Conservation (phyloP, 2,329 filamentous ascomycete genomes). For the Lasiodiplodia theobromae region DNA sequence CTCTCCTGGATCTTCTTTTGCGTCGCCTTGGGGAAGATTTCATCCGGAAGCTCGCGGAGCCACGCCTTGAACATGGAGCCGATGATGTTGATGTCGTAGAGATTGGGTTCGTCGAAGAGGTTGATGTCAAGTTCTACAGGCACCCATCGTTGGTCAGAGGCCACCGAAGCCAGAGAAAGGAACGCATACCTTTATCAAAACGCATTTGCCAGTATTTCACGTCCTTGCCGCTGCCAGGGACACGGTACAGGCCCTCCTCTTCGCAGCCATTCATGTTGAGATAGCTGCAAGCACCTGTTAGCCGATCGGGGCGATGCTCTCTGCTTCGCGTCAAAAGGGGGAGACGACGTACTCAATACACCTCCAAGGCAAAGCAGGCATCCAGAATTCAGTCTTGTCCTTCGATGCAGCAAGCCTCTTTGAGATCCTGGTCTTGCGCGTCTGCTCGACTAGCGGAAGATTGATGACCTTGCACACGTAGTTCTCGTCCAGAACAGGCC, state of each 20-base stretch:
- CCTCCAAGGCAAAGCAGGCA: conserved; percentile 94
- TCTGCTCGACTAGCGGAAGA: conserved; percentile 84
- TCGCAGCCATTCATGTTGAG: conserved; percentile 94
- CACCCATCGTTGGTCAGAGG: background rate
- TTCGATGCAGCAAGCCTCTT: conserved; percentile 85
- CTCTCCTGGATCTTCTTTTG: conserved; percentile 83
- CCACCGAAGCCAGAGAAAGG: background rate
- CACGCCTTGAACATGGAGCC: conserved; percentile 96
- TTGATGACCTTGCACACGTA: conserved; percentile 88
- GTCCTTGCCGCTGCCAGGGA: conserved; percentile 87
- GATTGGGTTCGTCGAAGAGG: conserved; percentile 82
- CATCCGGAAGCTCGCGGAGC: conserved; percentile 92
- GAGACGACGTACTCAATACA: conserved; percentile 76
- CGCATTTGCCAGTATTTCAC: conserved; percentile 92
- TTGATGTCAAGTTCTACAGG: conserved; percentile 81
- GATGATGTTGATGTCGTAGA: conserved; percentile 96
- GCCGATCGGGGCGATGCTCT: background rate
- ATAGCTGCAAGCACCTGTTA: conserved; percentile 60
- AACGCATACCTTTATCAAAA: conserved; percentile 77
- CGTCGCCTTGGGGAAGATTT: conserved; percentile 84
- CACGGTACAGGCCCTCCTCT: conserved; percentile 90
- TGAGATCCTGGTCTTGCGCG: conserved; percentile 87
- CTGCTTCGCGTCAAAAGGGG: background rate
- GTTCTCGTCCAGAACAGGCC: conserved; percentile 72
- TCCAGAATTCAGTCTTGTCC: conserved; percentile 98